Evolutionary conservation across 2,329 filamentous ascomycete genomes (phyloP).

Genomic region (Botrytis galanthina): DNA sequence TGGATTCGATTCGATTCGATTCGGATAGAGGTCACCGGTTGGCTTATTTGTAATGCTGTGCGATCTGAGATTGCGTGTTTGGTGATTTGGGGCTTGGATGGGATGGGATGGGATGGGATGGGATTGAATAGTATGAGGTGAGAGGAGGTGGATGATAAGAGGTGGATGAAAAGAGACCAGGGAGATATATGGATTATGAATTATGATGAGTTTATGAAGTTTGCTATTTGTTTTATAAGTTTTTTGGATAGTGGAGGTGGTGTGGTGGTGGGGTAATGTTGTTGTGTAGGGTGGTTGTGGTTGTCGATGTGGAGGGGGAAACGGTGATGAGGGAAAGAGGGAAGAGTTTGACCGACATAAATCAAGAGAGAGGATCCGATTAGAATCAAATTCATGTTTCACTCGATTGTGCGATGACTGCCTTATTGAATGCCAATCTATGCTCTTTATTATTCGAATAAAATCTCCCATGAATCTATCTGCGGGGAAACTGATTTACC

Average conservation of each 20-base stretch:
- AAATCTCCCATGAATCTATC: too few species aligned
- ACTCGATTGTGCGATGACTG: too few species aligned
- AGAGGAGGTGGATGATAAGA: not conserved
- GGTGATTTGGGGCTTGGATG: not conserved
- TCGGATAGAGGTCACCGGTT: not conserved
- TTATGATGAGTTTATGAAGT: slow-evolving; percentile 10
- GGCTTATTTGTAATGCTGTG: not conserved
- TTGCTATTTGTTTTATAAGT: not conserved
- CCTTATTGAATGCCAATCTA: too few species aligned
- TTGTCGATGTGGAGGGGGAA: too few species aligned
- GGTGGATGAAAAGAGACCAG: not conserved
- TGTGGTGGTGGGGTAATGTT: not conserved
- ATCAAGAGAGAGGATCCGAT: too few species aligned
- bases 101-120: too few species aligned
- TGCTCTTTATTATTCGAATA: too few species aligned
- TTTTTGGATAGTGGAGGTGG: not conserved
- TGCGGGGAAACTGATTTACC: too few species aligned
- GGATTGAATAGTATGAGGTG: too few species aligned
- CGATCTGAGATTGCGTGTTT: slow-evolving; percentile 1
- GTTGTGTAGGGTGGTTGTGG: not conserved
- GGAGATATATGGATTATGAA: not conserved
- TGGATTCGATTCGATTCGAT: not conserved
- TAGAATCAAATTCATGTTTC: too few species aligned
- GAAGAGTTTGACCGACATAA: too few species aligned
- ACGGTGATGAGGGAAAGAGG: too few species aligned